Evolutionary conservation across 306 rosid species (phyloP).

Genomic region (Cucurbita maxima): DNA sequence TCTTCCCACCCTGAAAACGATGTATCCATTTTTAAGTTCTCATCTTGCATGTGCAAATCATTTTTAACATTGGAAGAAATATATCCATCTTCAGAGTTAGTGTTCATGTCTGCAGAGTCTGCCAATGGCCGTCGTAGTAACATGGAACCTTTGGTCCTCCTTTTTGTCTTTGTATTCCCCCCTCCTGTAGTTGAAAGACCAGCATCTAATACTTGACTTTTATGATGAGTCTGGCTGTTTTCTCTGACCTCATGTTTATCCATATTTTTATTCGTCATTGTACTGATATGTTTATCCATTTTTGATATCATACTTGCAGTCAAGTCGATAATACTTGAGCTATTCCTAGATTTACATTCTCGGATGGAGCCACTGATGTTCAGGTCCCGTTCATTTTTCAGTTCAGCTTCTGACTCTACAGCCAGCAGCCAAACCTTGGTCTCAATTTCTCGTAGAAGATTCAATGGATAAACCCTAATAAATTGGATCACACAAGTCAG

Average conservation of each 20-base stretch:
- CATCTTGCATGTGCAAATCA: conserved; percentile 57
- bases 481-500: conserved; percentile 17
- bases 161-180: conserved; percentile 63
- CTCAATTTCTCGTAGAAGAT: conserved; percentile 93
- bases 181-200: conserved; percentile 36
- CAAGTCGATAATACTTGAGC: conserved; percentile 70
- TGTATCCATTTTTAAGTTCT: conserved; percentile 51
- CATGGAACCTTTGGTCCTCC: conserved; percentile 70
- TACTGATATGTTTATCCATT: conserved; percentile 76
- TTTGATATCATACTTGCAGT: conserved; percentile 77
- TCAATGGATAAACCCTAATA: conserved; percentile 67
- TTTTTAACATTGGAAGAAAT: conserved; percentile 30
- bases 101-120: conserved; percentile 43
- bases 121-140: conserved; percentile 38
- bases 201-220: conserved; percentile 44
- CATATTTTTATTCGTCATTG: conserved; percentile 36
- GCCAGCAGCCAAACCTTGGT: conserved; percentile 97
- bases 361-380: conserved; percentile 36
- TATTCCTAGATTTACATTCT: conserved; percentile 38
- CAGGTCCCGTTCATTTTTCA: conserved; percentile 75
- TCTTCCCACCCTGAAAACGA: conserved; percentile 90
- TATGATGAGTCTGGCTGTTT: conserved; percentile 36
- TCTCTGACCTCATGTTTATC: conserved; percentile 64
- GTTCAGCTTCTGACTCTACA: conserved; percentile 80
- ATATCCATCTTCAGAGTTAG: conserved; percentile 52